Percentiles rank a stretch among this genome's conserved stretches.
phyloP scores from a whole-genome alignment of 306 rosid genomes.

The Ammopiptanthus mongolicus region DNA sequence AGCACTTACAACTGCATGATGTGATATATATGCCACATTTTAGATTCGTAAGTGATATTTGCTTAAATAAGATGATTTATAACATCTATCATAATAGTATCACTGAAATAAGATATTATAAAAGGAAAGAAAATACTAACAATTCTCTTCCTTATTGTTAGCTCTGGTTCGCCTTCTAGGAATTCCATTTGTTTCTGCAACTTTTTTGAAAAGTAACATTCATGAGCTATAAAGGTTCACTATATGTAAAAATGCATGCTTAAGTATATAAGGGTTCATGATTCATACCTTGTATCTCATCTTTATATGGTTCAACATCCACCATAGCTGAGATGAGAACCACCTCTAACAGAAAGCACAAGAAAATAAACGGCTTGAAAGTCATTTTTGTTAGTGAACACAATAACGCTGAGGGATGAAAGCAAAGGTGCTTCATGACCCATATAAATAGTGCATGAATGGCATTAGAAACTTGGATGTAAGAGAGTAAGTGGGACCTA shows the following conservation, averaged over 20 bases:
- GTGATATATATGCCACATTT: too few species aligned
- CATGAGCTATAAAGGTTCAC: not conserved
- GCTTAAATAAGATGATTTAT: too few species aligned
- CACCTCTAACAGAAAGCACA: not conserved
- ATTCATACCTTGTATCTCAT: too few species aligned
- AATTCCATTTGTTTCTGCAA: not conserved
- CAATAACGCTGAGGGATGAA: not conserved
- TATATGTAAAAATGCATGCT: not conserved
- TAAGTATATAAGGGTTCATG: too few species aligned
- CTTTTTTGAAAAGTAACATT: not conserved
- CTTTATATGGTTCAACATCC: not conserved
- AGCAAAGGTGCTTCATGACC: not conserved
- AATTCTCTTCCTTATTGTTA: not conserved
- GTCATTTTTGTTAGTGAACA: conserved; percentile 4
- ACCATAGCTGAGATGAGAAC: conserved; percentile 10
- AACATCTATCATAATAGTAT: too few species aligned
- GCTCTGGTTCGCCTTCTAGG: not conserved
- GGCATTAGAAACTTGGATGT: not conserved
- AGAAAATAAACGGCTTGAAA: conserved; percentile 2
- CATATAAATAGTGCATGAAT: not conserved
- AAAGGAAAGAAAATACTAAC: too few species aligned
- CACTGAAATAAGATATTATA: too few species aligned
- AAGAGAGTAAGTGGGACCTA: not conserved
- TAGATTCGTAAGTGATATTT: too few species aligned
- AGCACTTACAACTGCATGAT: too few species aligned